Percentiles rank a stretch among this genome's conserved stretches.
These are phyloP conservation scores for Ogataea trehalophila DNA, from an alignment of 805 yeast species.

Conservation along the genomic window DNA sequence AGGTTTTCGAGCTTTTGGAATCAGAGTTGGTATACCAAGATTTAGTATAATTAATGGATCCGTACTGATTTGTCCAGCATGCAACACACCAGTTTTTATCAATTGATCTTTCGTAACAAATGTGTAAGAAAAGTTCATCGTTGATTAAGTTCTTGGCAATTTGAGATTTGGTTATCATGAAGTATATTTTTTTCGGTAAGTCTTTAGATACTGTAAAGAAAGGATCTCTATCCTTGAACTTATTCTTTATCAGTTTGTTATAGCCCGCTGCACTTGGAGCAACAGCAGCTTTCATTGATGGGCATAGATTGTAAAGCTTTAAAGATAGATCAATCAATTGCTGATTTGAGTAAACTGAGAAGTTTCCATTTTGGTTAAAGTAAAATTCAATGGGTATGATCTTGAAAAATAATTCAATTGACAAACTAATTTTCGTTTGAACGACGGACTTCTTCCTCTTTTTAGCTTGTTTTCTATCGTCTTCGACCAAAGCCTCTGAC, in stretches of 20 bases:
- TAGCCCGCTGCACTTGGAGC: neutral
- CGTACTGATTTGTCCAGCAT: conserved; percentile 86
- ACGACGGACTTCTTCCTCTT: conserved; percentile 20
- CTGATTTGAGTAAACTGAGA: conserved; percentile 29
- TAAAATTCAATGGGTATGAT: conserved; percentile 37
- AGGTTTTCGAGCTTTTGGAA: conserved; percentile 30
- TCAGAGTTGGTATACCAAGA: conserved; percentile 49
- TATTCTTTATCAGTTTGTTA: neutral
- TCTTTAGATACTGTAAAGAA: conserved; percentile 38
- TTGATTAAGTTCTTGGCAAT: conserved; percentile 36
- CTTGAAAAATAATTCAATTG: conserved; percentile 29
- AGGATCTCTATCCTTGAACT: conserved; percentile 26
- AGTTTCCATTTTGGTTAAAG: conserved; percentile 31
- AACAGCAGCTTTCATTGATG: conserved; percentile 18
- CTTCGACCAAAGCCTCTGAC: conserved; percentile 15
- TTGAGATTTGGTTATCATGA: conserved; percentile 37
- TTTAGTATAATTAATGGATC: conserved; percentile 54
- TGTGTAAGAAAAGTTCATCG: conserved; percentile 77
- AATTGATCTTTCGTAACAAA: conserved; percentile 77
- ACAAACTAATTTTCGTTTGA: conserved; percentile 8
- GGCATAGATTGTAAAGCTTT: conserved; percentile 55
- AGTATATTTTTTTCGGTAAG: conserved; percentile 38
- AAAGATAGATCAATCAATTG: conserved; percentile 43
- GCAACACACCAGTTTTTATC: conserved; percentile 84
- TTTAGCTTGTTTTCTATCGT: conserved; percentile 15